Evolutionary conservation across 768 basidiomycete species (phyloP).

Genomic region (Serendipita sp.): DNA sequence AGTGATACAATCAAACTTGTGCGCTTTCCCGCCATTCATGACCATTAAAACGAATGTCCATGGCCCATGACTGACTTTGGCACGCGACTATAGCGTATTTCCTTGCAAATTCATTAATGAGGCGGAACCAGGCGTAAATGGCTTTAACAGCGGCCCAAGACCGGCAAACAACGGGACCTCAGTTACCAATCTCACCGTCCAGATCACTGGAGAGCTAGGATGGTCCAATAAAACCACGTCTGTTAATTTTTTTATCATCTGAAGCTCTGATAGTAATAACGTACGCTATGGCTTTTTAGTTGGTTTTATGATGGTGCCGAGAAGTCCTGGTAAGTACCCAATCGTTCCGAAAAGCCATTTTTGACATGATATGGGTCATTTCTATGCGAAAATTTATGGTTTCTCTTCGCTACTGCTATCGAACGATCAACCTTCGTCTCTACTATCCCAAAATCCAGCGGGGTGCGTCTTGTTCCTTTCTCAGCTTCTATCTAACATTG

Average conservation of each 20-base stretch:
- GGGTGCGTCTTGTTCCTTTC: not conserved
- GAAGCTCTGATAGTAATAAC: not conserved
- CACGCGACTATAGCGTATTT: not conserved
- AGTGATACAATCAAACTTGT: slow-evolving; percentile 1
- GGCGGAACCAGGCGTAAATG: not conserved
- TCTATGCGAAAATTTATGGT: too few relatives aligned
- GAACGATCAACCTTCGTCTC: not conserved
- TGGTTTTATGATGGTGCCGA: slow-evolving; percentile 4
- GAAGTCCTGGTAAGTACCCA: not conserved
- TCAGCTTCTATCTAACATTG: too few relatives aligned
- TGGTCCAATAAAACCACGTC: not conserved
- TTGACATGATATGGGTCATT: not conserved
- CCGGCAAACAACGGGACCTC: not conserved
- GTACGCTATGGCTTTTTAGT: not conserved
- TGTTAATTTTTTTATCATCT: not conserved
- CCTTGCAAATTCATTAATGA: not conserved
- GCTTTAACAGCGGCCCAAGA: not conserved
- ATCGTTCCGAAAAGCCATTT: not conserved
- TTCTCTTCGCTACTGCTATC: too few relatives aligned
- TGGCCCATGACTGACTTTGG: not conserved
- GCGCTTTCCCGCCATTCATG: not conserved
- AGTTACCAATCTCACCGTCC: not conserved
- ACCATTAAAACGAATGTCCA: not conserved
- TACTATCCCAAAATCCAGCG: not conserved
- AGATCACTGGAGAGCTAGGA: not conserved